Percentiles rank a stretch among this genome's conserved stretches.
These are phyloP conservation scores for Rhizopus microsporus DNA, from an alignment of 371 early-diverging fungal species.

Conservation along the genomic window DNA sequence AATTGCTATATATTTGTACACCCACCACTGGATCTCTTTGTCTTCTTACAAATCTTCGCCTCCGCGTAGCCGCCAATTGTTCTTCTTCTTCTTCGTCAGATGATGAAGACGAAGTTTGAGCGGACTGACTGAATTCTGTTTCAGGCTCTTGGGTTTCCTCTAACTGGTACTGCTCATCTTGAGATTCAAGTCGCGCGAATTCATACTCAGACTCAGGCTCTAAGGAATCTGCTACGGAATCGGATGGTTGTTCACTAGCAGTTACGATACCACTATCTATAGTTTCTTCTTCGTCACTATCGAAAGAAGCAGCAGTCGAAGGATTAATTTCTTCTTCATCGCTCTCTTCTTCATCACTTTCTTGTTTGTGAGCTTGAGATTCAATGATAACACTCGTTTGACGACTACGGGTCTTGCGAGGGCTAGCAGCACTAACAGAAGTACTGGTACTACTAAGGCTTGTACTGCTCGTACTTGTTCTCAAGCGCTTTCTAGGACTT, in stretches of 20 bases:
- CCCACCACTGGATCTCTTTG: background rate
- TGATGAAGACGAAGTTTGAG: background rate
- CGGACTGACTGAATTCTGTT: background rate
- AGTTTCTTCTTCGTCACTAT: no score
- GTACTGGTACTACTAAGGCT: background rate
- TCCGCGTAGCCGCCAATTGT: background rate
- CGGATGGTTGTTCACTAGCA: no score
- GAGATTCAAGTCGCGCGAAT: no score
- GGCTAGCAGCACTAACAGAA: background rate
- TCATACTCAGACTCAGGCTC: background rate
- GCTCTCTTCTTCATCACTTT: background rate
- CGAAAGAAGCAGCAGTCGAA: no score
- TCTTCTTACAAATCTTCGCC: background rate
- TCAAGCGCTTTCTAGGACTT: background rate
- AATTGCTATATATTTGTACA: background rate
- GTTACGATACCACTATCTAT: no score
- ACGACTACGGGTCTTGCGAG: background rate
- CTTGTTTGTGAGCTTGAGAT: background rate
- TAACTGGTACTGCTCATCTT: background rate
- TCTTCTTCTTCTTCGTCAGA: conserved; percentile 8
- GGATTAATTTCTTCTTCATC: no score
- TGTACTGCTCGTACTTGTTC: background rate
- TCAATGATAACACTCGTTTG: background rate
- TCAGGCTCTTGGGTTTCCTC: background rate
- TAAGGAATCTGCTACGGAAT: conserved; percentile 1